A percentile compares a stretch with the other conserved stretches of the same genome.
Evolutionary conservation across 192 early-diverging fungal genomes (phyloP).

Genomic region (Funneliformis geosporum): DNA sequence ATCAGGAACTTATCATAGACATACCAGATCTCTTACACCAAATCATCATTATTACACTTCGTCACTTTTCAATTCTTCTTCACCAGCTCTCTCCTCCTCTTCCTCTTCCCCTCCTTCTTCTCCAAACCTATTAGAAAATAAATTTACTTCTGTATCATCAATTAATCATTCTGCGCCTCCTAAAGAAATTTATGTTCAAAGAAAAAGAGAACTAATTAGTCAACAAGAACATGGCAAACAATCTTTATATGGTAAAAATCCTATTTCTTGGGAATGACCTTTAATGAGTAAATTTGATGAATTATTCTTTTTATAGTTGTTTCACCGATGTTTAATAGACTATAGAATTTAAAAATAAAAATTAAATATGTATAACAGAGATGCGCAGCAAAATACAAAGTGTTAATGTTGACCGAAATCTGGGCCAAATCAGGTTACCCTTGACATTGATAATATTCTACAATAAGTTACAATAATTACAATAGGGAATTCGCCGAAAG

Average conservation of each 20-base stretch:
- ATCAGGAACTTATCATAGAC: neutral
- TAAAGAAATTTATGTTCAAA: constrained; percentile 2
- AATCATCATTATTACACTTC: neutral
- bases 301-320: neutral
- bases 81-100: neutral
- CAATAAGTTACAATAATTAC: no score
- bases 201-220: neutral
- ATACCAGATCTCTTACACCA: constrained; percentile 7
- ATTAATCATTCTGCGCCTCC: neutral
- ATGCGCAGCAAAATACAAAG: no score
- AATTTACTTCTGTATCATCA: neutral
- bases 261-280: neutral
- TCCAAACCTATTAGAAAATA: neutral
- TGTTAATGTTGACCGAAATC: no score
- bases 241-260: constrained; percentile 8
- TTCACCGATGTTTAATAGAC: neutral
- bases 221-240: neutral
- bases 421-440: no score
- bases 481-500: no score
- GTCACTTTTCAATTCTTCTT: neutral
- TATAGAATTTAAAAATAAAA: no score
- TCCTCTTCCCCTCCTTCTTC: no score
- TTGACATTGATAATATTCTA: no score
- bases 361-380: no score
- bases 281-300: neutral